Evolutionary conservation across 495 filamentous ascomycete genomes (phyloP).

Genomic region (Trichoderma reesei): DNA sequence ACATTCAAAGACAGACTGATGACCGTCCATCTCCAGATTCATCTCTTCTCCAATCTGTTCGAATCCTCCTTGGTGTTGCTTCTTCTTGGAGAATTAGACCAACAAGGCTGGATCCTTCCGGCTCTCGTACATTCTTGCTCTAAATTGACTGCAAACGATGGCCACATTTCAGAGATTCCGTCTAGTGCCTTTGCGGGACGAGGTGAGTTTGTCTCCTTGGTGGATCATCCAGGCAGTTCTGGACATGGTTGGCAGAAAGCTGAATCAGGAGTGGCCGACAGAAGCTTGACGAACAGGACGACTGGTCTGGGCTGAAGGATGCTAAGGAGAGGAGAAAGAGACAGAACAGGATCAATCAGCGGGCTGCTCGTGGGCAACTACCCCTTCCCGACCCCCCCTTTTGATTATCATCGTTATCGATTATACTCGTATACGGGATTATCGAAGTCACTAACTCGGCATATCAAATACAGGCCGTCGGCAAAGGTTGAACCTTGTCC

Average conservation of each 20-base stretch:
- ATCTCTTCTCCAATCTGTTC: background rate
- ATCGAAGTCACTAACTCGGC: background rate
- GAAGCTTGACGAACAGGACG: background rate
- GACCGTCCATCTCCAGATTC: background rate
- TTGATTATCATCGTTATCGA: too few species aligned
- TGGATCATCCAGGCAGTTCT: background rate
- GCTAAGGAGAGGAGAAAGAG: constrained; percentile 4
- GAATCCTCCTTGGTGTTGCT: background rate
- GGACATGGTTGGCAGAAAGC: background rate
- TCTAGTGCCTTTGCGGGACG: background rate
- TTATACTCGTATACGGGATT: background rate
- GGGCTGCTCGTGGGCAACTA: background rate
- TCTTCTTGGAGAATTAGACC: background rate
- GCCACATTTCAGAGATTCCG: background rate
- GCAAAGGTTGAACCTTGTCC: background rate
- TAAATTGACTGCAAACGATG: background rate
- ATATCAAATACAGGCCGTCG: background rate
- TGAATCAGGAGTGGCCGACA: background rate
- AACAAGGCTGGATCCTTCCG: too few species aligned
- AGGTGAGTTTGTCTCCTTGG: background rate
- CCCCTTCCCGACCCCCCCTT: background rate
- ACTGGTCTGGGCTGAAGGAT: background rate
- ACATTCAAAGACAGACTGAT: background rate
- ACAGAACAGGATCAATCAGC: background rate
- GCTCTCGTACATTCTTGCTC: background rate